A percentile compares a stretch with the other conserved stretches of the same genome.
Conservation (phyloP, 352 stramenopile species). For the Peronospora belbahrii region DNA sequence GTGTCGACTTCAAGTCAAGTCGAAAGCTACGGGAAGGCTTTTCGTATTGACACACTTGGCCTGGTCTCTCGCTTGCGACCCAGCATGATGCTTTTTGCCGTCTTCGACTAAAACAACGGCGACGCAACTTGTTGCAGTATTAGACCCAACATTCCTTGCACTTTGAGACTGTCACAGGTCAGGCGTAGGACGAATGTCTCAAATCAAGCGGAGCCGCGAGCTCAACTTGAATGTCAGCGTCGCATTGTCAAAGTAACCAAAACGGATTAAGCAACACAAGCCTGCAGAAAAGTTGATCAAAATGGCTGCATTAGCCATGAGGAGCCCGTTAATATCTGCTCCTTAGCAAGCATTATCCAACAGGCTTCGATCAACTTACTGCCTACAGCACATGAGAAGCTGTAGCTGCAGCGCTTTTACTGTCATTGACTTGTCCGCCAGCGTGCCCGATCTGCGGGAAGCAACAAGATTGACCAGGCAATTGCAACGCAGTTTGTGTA, state of each 20-base stretch:
- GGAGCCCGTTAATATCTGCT: conserved; percentile 13
- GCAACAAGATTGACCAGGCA: not conserved
- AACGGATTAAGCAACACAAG: not conserved
- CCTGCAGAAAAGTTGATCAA: conserved; percentile 8
- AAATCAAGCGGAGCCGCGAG: no score
- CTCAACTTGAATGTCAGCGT: conserved; percentile 17
- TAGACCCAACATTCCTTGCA: not conserved
- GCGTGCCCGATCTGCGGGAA: not conserved
- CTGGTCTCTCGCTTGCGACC: conserved; percentile 10
- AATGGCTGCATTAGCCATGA: conserved; percentile 13
- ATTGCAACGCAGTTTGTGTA: not conserved
- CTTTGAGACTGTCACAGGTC: conserved; percentile 9
- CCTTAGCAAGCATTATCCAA: not conserved
- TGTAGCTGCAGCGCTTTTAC: not conserved
- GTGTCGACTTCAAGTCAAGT: not conserved
- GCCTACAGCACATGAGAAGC: not conserved
- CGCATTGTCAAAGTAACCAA: conserved; percentile 10
- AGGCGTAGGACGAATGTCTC: conserved; percentile 17
- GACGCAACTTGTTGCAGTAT: conserved; percentile 14
- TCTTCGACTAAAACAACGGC: conserved; percentile 7
- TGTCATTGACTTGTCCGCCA: not conserved
- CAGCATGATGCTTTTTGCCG: not conserved
- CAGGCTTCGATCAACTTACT: not conserved
- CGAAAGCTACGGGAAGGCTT: conserved; percentile 15
- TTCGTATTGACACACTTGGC: conserved; percentile 20